phyloP scores from a whole-genome alignment of 352 stramenopile species.

The Pythium rhizo-oryzae region DNA sequence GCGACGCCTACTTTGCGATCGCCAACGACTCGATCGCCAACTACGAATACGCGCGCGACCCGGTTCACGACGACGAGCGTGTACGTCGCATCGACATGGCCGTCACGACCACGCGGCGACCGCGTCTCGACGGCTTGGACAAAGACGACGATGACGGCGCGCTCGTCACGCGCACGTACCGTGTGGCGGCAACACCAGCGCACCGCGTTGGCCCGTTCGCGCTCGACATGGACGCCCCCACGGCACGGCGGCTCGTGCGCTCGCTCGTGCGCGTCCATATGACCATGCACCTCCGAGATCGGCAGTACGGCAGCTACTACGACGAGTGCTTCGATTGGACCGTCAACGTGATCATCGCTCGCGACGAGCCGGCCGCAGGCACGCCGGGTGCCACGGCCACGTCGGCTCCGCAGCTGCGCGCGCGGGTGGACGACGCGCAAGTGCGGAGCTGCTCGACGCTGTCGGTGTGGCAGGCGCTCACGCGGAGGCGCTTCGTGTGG shows the following conservation, averaged over 20 bases:
- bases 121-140: too few species aligned
- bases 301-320: slow-evolving; percentile 78
- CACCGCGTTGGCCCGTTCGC: slow-evolving; percentile 64
- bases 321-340: slow-evolving; percentile 86
- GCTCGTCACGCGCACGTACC: slow-evolving; percentile 42
- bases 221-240: slow-evolving; percentile 31
- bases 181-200: slow-evolving; percentile 36
- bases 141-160: too few species aligned
- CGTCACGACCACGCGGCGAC: slow-evolving; percentile 15
- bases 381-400: not conserved
- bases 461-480: slow-evolving; percentile 59
- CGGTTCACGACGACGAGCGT: not conserved
- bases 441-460: slow-evolving; percentile 47
- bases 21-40: slow-evolving; percentile 71
- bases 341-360: slow-evolving; percentile 55
- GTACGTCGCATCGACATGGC: slow-evolving; percentile 26
- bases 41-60: slow-evolving; percentile 66
- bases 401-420: slow-evolving; percentile 42
- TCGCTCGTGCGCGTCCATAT: slow-evolving; percentile 51
- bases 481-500: slow-evolving; percentile 69
- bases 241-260: slow-evolving; percentile 53
- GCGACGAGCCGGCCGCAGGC: slow-evolving; percentile 30
- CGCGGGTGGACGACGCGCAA: slow-evolving; percentile 61
- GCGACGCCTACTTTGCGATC: slow-evolving; percentile 80
- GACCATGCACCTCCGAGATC: slow-evolving; percentile 63